Percentiles rank a stretch among this genome's conserved stretches.
Evolutionary conservation across 2,329 filamentous ascomycete genomes (phyloP).

Genomic region (Xylaria sp.): DNA sequence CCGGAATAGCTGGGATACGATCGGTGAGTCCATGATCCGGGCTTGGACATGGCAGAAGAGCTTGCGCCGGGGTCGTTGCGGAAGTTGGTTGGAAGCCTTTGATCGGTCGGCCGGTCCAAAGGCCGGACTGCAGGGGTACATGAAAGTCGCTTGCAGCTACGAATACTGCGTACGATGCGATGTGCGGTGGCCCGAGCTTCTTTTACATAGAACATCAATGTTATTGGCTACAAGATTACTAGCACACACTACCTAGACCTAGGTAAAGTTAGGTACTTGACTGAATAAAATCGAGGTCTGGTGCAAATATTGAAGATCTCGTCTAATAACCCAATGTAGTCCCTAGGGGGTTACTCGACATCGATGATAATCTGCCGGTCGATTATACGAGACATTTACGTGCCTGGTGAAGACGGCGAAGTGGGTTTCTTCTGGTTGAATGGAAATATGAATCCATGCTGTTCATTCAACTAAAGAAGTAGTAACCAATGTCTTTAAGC

Average conservation of each 20-base stretch:
- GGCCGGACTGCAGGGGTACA: background rate
- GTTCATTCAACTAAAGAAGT: conserved; percentile 9
- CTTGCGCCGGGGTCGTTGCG: too few relatives aligned
- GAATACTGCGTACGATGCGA: too few relatives aligned
- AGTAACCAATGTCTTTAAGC: conserved; percentile 57
- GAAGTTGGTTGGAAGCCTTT: conserved; percentile 14
- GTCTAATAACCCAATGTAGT: background rate
- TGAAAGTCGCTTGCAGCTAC: too few relatives aligned
- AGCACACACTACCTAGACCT: too few relatives aligned
- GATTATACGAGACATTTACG: too few relatives aligned
- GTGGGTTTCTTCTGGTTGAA: background rate
- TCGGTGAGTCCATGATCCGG: conserved; percentile 74
- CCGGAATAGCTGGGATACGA: conserved; percentile 77
- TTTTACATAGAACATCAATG: too few relatives aligned
- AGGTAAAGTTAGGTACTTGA: too few relatives aligned
- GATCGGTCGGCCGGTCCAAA: background rate
- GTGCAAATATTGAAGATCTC: too few relatives aligned
- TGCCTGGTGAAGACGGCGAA: background rate
- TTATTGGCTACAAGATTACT: too few relatives aligned
- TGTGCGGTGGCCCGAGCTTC: too few relatives aligned
- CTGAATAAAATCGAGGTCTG: too few relatives aligned
- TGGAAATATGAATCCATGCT: background rate
- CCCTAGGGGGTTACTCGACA: background rate
- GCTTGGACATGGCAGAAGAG: background rate
- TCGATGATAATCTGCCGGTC: too few relatives aligned